A percentile compares a stretch with the other conserved stretches of the same genome.
These are phyloP conservation scores for Chloris gayana DNA, from an alignment of 176 grass and related monocot species.

Conservation along the genomic window DNA sequence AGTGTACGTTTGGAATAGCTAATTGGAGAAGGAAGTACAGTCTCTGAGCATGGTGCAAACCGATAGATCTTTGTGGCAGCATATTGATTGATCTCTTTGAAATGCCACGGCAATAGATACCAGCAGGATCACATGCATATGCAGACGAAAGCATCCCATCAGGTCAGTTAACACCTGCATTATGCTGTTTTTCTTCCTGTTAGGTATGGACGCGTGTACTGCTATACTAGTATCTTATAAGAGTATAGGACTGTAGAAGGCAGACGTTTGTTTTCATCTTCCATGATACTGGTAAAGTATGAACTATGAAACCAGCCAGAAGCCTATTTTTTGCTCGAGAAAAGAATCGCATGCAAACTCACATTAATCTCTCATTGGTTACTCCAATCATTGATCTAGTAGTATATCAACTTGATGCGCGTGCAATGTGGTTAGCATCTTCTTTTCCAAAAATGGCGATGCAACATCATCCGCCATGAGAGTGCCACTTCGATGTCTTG, in stretches of 20 bases:
- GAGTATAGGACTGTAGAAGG: neutral
- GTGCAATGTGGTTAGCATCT: neutral
- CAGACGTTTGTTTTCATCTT: neutral
- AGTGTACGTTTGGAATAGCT: slow-evolving; percentile 5
- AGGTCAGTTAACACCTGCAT: neutral
- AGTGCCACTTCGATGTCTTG: neutral
- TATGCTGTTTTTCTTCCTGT: neutral
- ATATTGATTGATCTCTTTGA: neutral
- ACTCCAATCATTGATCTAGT: neutral
- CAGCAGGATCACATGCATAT: slow-evolving; percentile 21
- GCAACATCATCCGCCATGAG: neutral
- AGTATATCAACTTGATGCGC: neutral
- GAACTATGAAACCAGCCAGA: neutral
- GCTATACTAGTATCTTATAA: neutral
- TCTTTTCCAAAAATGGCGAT: neutral
- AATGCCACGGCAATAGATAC: neutral
- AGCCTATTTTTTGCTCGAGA: neutral
- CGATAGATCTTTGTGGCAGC: neutral
- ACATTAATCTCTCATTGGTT: neutral
- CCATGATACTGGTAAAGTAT: neutral
- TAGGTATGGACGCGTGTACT: neutral
- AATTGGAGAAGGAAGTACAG: slow-evolving; percentile 9
- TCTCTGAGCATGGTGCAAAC: neutral
- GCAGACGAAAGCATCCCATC: neutral
- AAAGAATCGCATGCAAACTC: neutral